Evolutionary conservation across 495 filamentous ascomycete genomes (phyloP).

Genomic region (Penicillium silybi): DNA sequence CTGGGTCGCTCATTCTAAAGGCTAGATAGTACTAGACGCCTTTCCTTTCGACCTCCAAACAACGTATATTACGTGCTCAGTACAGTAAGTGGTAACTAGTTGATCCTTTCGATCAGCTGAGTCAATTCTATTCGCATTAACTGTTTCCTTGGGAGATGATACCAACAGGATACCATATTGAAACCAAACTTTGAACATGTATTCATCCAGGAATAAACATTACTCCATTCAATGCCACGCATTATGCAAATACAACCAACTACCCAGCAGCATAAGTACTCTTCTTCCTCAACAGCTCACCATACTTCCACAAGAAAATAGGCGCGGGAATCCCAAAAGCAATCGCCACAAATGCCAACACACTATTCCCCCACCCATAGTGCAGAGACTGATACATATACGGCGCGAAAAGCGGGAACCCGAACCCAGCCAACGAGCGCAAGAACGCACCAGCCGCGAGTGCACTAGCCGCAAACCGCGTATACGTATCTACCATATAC

Average conservation of each 20-base stretch:
- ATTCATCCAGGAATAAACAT: no score
- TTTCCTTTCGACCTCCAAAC: no score
- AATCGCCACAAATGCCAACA: constrained; percentile 53
- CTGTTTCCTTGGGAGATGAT: no score
- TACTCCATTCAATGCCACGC: neutral
- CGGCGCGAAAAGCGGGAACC: constrained; percentile 74
- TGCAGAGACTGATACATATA: constrained; percentile 54
- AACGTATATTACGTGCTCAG: no score
- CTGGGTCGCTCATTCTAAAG: no score
- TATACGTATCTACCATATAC: constrained; percentile 76
- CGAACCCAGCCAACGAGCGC: constrained; percentile 65
- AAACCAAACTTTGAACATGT: no score
- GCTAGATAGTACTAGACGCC: no score
- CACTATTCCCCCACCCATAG: constrained; percentile 64
- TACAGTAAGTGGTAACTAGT: no score
- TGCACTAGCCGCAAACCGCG: constrained; percentile 69
- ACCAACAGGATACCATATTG: no score
- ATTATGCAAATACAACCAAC: neutral
- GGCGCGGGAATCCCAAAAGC: constrained; percentile 57
- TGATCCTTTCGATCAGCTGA: no score
- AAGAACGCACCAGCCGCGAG: constrained; percentile 64
- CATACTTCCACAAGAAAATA: constrained; percentile 58
- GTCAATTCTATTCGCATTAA: no score
- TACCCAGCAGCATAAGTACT: constrained; percentile 65
- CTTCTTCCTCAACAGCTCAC: constrained; percentile 52